A percentile compares a stretch with the other conserved stretches of the same genome.
These are phyloP conservation scores for Solanum acaule DNA, from an alignment of 257 asterid genomes.

Conservation along the genomic window DNA sequence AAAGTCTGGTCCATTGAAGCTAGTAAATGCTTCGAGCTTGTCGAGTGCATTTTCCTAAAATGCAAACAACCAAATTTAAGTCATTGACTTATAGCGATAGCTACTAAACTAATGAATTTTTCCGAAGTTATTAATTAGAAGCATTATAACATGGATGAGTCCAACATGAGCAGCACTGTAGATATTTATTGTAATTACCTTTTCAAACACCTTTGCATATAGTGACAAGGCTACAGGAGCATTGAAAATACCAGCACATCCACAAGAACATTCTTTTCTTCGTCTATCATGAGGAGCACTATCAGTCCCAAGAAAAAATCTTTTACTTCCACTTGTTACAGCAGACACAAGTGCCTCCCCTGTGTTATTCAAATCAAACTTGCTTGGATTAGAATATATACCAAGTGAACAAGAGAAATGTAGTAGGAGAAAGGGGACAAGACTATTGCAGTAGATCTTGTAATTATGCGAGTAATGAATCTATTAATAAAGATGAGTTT, in stretches of 20 bases:
- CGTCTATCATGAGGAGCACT: slow-evolving; percentile 92
- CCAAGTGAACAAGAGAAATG: too few species aligned
- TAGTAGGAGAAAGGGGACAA: not conserved
- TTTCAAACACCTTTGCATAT: slow-evolving; percentile 87
- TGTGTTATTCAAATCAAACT: slow-evolving; percentile 4
- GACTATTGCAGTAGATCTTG: not conserved
- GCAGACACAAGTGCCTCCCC: slow-evolving; percentile 86
- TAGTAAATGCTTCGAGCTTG: slow-evolving; percentile 81
- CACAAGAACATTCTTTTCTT: slow-evolving; percentile 69
- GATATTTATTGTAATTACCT: slow-evolving; percentile 29
- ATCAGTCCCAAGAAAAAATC: slow-evolving; percentile 81
- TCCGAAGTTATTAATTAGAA: not conserved
- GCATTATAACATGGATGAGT: not conserved
- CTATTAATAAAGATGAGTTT: not conserved
- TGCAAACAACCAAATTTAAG: not conserved
- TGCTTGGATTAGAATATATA: not conserved
- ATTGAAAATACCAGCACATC: slow-evolving; percentile 92
- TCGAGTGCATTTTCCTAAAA: slow-evolving; percentile 77
- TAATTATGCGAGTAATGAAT: not conserved
- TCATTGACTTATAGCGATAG: not conserved
- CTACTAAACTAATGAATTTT: not conserved
- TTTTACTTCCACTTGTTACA: slow-evolving; percentile 78
- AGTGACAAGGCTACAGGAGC: slow-evolving; percentile 88
- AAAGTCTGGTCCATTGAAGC: slow-evolving; percentile 93
- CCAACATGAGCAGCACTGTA: not conserved